Base-by-base conservation (phyloP, 2,329 filamentous ascomycete genomes). In the Scleromitrula shiraiana region DNA sequence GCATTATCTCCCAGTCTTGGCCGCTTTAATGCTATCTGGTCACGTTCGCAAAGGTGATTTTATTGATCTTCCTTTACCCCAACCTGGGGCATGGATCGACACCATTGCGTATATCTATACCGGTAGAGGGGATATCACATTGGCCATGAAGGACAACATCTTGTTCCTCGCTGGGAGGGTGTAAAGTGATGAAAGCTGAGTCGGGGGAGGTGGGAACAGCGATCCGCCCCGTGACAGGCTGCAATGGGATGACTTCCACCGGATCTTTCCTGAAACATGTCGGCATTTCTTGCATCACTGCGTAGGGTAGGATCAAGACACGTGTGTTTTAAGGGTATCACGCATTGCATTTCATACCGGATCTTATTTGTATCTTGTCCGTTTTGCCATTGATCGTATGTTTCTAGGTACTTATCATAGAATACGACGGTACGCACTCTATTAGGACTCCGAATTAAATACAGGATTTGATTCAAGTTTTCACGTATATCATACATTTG, bases 51-150 rank as follows among this genome's bases (percentile, higher is more conserved):
- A 68, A 20, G 72, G 75, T 23, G 78, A 81, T 55, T 65, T 67
- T 2, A 67, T 83, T 43, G 76, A 81, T 53, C 64, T 82, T 8
- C 77, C 78, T 0, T 54, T 83, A 46, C 78, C 78, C 1, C 67
- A 74, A 49, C 77, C 78, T 1, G 70, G 72, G 42, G 72, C 67
- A 7, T 83, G 78, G 78, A 57, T 61, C 2, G 70, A 75, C 46
- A 80, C 77, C 0, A 65, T 78, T n/a, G 64, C 67, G 4, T 75
- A 76, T 55, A 67, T 77, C 22, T 81, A 80, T 58, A 77, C 72
- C 0, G 73, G 73, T 29, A 64, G 70, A 45, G 69, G 68, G 10
- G 65, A 68, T 38, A 49, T 73, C 41, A 75, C 70, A 1, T 65
- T 68, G 9, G 67, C 68, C 2, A 69, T 77, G 37, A 68, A 59